Conservation (phyloP, 805 yeast species). For the Zygotorulaspora chibaensis region DNA sequence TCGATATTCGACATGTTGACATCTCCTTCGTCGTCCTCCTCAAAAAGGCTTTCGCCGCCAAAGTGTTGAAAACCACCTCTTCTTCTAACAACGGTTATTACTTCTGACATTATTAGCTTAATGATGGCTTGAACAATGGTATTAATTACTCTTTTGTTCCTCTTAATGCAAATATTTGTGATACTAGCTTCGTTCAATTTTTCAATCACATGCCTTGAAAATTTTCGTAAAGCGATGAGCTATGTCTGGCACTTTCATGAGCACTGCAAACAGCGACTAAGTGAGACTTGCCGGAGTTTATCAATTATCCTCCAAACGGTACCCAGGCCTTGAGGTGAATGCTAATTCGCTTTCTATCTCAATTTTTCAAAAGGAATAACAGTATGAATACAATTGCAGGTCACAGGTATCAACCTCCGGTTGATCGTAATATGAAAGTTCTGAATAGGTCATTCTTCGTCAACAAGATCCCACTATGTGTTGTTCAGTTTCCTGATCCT, state of each 20-base stretch:
- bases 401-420: constrained; percentile 54
- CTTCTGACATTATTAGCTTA: constrained; percentile 23
- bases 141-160: neutral
- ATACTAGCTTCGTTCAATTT: constrained; percentile 5
- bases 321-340: constrained; percentile 4
- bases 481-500: constrained; percentile 68
- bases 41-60: constrained; percentile 10
- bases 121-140: neutral
- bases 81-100: constrained; percentile 27
- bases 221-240: constrained; percentile 16
- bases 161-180: neutral
- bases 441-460: constrained; percentile 66
- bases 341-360: constrained; percentile 2
- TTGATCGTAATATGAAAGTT: constrained; percentile 55
- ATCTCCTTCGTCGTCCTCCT: constrained; percentile 36
- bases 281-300: neutral
- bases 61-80: constrained; percentile 26
- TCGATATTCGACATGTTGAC: constrained; percentile 39
- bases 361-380: constrained; percentile 1
- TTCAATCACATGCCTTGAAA: constrained; percentile 12
- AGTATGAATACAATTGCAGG: constrained; percentile 3
- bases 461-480: constrained; percentile 54
- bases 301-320: neutral
- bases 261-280: no score
- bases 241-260: neutral